Base-by-base conservation (phyloP, 169 alveolate genomes). In the Eimeria zaria region DNA sequence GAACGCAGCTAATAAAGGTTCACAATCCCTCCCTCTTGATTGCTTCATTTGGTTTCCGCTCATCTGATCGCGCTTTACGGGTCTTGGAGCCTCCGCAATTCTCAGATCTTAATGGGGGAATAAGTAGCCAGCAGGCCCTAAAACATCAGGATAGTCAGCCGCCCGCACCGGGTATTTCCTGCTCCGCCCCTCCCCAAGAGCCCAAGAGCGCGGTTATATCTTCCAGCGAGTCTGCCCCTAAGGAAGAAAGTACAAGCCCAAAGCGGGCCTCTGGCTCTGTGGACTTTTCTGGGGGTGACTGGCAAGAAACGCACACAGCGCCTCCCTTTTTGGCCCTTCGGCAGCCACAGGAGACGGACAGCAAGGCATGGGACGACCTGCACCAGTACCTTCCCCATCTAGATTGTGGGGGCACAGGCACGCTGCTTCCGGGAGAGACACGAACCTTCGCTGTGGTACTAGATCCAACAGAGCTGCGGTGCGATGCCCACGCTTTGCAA, bases 381-480 rank as follows among this genome's bases (percentile, higher is more conserved):
- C 71, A 41, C 36, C 93, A 87, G 83, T 62, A 87, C 60, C 80
- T 87, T 5, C 93, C 93, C 81, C 93, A 16, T 12, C 78, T 87
- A 24, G 93, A 87, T 44, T 60, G 53, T 83, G 93, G 93, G 30
- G 93, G 83, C 41, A 62, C 93, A 64, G 93, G 93, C 62, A 30
- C 62, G 93, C 62, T 87, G 67, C 89, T 83, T 18, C 96, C 96
- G 8, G 96, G 96, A 9, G 96, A 93, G 67, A 83, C 91, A 33
- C 96, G 94, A 33, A 83, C 81, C 30, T 39, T 80, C 39, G 87
- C 90, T 67, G 89, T 53, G 62, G 93, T 62, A 24, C 71, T 87
- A 0, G 81, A 87, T n/a, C 81, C 93, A 0, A 51, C 74, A 36
- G 80, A 87, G 78, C 93, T 87, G 55, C 83, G 93, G 11, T 60